These are phyloP conservation scores for Alliaria petiolata DNA, from an alignment of 345 rosid genomes.

Conservation along the genomic window DNA sequence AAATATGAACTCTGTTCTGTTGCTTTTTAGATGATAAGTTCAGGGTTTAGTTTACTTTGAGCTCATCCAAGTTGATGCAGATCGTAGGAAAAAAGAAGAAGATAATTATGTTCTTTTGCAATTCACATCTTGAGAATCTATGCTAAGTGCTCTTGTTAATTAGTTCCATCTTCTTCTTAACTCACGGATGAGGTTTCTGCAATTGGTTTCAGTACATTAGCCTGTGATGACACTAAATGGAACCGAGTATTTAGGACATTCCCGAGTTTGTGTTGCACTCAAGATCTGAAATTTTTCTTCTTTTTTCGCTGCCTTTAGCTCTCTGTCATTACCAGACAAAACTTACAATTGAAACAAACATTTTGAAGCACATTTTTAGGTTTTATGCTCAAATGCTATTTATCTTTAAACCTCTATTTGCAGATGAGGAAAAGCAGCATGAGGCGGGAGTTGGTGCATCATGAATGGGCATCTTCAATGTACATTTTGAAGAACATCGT, in stretches of 20 bases:
- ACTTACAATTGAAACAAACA: neutral
- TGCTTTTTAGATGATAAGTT: neutral
- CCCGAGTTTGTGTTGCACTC: neutral
- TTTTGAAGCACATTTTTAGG: neutral
- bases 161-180: too few species aligned
- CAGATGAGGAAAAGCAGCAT: neutral
- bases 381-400: neutral
- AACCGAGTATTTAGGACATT: neutral
- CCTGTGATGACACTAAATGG: neutral
- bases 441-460: neutral
- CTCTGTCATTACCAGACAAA: neutral
- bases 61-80: too few species aligned
- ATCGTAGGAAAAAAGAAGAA: too few species aligned
- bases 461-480: constrained; percentile 5
- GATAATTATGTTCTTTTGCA: too few species aligned
- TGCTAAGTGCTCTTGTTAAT: too few species aligned
- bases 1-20: neutral
- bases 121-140: too few species aligned
- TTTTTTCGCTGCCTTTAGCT: neutral
- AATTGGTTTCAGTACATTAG: neutral
- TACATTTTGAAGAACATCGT: neutral
- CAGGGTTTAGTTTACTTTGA: neutral
- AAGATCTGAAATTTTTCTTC: neutral
- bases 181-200: too few species aligned
- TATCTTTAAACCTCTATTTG: neutral